phyloP scores from a whole-genome alignment of 192 early-diverging fungal genomes.

The Cetraspora pellucida region DNA sequence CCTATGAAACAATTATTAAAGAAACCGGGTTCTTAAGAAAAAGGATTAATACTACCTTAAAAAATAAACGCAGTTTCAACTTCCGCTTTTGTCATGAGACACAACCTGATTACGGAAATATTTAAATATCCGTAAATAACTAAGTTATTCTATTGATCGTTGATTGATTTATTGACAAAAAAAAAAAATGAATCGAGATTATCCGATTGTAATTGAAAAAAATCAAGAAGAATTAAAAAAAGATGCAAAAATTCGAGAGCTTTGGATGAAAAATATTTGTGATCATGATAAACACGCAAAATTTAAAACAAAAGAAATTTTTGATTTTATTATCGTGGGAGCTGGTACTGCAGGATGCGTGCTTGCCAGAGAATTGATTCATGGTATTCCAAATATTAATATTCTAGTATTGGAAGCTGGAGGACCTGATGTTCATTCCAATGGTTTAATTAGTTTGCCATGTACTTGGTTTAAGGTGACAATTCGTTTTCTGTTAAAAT shows the following conservation, averaged over 20 bases:
- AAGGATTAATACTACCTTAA: too few species aligned
- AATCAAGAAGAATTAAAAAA: too few species aligned
- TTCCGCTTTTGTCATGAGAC: too few species aligned
- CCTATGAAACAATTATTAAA: too few species aligned
- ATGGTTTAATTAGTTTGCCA: not conserved
- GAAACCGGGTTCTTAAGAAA: too few species aligned
- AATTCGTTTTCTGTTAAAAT: not conserved
- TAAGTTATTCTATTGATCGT: too few species aligned
- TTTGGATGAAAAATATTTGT: not conserved
- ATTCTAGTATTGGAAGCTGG: conserved; percentile 13
- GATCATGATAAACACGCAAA: not conserved
- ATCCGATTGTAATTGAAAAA: too few species aligned
- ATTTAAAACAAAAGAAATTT: not conserved
- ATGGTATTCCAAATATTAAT: not conserved
- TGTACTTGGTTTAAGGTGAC: not conserved
- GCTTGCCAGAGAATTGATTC: not conserved
- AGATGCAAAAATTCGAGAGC: not conserved
- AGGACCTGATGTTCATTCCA: not conserved
- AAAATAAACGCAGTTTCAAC: too few species aligned
- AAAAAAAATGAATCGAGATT: too few species aligned
- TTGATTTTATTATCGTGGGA: conserved; percentile 9
- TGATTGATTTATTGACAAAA: too few species aligned
- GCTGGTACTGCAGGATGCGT: conserved; percentile 3
- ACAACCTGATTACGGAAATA: too few species aligned
- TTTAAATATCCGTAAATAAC: too few species aligned